Evolutionary conservation across 441 rosid genomes (phyloP).

Genomic region (Gossypium schwendimanii): DNA sequence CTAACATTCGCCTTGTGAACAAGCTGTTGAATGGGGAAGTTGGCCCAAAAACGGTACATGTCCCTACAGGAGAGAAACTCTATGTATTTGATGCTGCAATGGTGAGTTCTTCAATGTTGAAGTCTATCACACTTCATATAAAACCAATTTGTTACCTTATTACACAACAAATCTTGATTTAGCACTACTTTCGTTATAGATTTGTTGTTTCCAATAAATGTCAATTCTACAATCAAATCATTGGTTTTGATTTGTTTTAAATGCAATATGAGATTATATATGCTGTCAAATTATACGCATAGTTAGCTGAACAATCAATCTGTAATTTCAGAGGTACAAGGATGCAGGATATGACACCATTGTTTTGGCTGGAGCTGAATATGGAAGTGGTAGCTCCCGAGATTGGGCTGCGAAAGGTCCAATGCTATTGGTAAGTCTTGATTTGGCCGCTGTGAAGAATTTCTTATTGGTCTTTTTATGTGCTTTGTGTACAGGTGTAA

Average conservation of each 20-base stretch:
- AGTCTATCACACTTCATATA: neutral
- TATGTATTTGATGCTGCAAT: constrained; percentile 83
- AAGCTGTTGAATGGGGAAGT: constrained; percentile 93
- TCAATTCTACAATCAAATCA: neutral
- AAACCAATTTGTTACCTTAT: neutral
- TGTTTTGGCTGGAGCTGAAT: constrained; percentile 91
- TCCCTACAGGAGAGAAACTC: constrained; percentile 92
- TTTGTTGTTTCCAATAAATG: neutral
- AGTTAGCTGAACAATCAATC: neutral
- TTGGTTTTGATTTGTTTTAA: neutral
- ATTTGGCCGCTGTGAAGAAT: neutral
- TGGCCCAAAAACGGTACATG: constrained; percentile 83
- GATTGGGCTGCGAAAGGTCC: constrained; percentile 99
- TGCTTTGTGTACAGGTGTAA: neutral
- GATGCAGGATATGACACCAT: constrained; percentile 73
- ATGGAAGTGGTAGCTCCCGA: constrained; percentile 99
- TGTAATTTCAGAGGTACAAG: constrained; percentile 66
- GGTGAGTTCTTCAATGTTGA: constrained; percentile 36
- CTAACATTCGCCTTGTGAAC: constrained; percentile 91
- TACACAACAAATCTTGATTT: neutral
- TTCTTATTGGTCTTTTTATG: neutral
- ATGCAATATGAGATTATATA: neutral
- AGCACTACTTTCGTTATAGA: neutral
- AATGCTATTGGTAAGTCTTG: constrained; percentile 60
- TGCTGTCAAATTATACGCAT: neutral